Evolutionary conservation across 306 rosid species (phyloP).

Genomic region (Vachellia pachyceras): DNA sequence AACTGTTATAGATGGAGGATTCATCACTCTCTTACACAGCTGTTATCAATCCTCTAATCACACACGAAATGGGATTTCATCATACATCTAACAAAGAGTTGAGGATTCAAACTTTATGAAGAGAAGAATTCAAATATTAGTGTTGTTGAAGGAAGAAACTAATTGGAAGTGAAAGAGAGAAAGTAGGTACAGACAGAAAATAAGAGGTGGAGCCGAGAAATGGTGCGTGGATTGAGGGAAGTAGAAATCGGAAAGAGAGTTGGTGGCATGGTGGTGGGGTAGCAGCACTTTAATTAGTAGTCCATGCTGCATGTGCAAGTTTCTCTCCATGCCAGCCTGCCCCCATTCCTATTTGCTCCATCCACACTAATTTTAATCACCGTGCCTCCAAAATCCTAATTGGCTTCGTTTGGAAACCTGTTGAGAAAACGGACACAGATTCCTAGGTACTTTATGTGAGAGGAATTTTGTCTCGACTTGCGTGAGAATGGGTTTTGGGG

Average conservation of each 20-base stretch:
- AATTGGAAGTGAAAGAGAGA: background rate
- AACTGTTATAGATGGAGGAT: background rate
- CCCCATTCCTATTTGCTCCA: background rate
- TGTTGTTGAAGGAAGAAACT: background rate
- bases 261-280: conserved; percentile 53
- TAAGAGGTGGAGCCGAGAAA: conserved; percentile 17
- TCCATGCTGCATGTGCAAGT: conserved; percentile 65
- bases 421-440: too few relatives aligned
- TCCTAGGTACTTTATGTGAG: too few relatives aligned
- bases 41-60: too few relatives aligned
- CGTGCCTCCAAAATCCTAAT: background rate
- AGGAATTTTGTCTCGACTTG: too few relatives aligned
- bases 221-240: conserved; percentile 76
- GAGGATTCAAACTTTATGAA: too few relatives aligned
- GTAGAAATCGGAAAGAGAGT: conserved; percentile 17
- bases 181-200: background rate
- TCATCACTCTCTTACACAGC: too few relatives aligned
- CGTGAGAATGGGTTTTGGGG: too few relatives aligned
- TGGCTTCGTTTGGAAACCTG: too few relatives aligned
- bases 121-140: too few relatives aligned
- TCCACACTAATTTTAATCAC: background rate
- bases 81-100: too few relatives aligned
- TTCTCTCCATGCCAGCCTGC: conserved; percentile 39
- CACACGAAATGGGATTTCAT: background rate
- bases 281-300: conserved; percentile 13